phyloP scores from a whole-genome alignment of 2,329 filamentous ascomycete species.

The Whalleya microplaca region DNA sequence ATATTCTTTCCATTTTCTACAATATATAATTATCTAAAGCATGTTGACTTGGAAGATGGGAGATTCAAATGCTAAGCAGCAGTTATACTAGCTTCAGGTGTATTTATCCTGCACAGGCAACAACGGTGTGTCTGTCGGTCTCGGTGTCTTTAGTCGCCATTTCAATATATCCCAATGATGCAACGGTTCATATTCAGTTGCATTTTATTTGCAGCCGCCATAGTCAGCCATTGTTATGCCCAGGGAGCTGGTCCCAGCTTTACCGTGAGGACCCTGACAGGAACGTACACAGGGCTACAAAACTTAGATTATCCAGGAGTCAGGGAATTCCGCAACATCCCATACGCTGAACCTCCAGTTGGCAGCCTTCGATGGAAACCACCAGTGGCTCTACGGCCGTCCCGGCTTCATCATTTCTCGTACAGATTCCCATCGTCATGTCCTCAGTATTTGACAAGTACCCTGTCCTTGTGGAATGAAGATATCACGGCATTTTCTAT shows the following conservation, averaged over 20 bases:
- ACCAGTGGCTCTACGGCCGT: conserved; percentile 33
- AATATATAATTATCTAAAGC: not conserved
- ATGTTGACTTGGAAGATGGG: not conserved
- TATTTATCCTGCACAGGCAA: not conserved
- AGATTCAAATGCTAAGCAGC: too few relatives aligned
- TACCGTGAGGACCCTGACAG: conserved; percentile 28
- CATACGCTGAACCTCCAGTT: conserved; percentile 60
- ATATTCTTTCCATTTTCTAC: not conserved
- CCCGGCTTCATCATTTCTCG: conserved; percentile 30
- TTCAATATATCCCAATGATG: conserved; percentile 14
- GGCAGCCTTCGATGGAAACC: conserved; percentile 52
- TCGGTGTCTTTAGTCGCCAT: conserved; percentile 1
- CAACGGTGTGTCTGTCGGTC: not conserved
- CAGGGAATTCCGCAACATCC: conserved; percentile 45
- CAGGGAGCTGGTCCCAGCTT: conserved; percentile 12
- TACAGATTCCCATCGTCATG: conserved; percentile 35
- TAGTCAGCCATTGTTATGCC: conserved; percentile 2
- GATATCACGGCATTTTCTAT: conserved; percentile 32
- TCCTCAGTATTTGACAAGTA: conserved; percentile 35
- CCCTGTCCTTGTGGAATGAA: conserved; percentile 31
- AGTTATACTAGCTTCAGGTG: not conserved
- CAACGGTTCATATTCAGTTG: conserved; percentile 9
- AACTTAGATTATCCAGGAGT: conserved; percentile 27
- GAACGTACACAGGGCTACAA: conserved; percentile 29
- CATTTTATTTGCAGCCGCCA: conserved; percentile 5